Base-by-base conservation (phyloP, 139 green algal species). In the Deuterostichococcus epilithicus region DNA sequence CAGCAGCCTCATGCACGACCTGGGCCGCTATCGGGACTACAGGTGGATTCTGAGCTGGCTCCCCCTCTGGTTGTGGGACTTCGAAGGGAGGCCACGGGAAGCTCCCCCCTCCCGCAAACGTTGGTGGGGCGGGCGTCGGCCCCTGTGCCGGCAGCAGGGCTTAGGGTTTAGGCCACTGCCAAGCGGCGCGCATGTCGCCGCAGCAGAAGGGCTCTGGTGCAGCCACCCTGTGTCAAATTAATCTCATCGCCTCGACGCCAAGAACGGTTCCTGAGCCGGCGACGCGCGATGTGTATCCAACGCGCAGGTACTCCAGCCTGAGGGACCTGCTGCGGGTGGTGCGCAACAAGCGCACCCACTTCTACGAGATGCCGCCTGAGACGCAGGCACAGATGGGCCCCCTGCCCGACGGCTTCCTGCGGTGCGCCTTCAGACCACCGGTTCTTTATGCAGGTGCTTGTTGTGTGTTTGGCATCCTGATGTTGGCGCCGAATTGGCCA, bases 261-360 rank as follows among this genome's bases (percentile, higher is more conserved):
- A 83, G 52, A 88, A 87, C 77, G 70, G n/a, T n/a, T n/a, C n/a
- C n/a, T n/a, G n/a, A n/a, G n/a, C n/a, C n/a, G n/a, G n/a, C n/a
- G n/a, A n/a, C n/a, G n/a, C n/a, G n/a, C n/a, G n/a, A n/a, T n/a
- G n/a, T n/a, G n/a, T n/a, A n/a, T n/a, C n/a, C n/a, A n/a, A 28
- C 52, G 26, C 18, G 95, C 86, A 90, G 90, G 77, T 91, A 82
- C 80, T 78, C 68, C 39, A 88, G 76, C 63, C 78, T 99, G 81
- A 85, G 96, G 8, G 96, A 99, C 83, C 84, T 99, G 82, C 89
- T 99, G 81, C 85, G 96, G n/a, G 93, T 99, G 33, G 89, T 99
- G 69, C 88, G 96, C 81, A 99, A 99, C 92, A 99, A 99, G 89
- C 85, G 89, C 81, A 95, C 92, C 77, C 96, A 99, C 84, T 99